phyloP scores from a whole-genome alignment of 73 alveolate species.

The Blepharisma japonicum region DNA sequence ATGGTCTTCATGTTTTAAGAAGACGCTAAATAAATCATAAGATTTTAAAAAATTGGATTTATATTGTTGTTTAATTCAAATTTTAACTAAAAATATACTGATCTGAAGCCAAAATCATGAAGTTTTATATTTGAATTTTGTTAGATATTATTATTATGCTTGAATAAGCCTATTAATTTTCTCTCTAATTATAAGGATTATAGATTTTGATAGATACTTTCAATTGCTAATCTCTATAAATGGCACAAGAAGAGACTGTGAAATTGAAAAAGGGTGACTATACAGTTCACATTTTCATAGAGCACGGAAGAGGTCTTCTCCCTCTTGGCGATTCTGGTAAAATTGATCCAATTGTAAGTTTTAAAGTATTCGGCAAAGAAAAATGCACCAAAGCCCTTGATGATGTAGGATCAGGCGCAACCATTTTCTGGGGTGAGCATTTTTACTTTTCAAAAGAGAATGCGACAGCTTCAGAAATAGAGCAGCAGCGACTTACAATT shows the following conservation, averaged over 20 bases:
- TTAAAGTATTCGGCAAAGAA: conserved; percentile 38
- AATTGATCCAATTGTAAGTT: conserved; percentile 59
- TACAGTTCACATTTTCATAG: conserved; percentile 59
- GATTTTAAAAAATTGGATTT: too few species aligned
- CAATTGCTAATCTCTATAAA: conserved; percentile 7
- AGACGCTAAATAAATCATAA: too few species aligned
- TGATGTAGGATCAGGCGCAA: conserved; percentile 48
- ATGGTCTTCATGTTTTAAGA: too few species aligned
- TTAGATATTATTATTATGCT: neutral
- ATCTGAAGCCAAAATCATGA: neutral
- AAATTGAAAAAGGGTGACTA: conserved; percentile 67
- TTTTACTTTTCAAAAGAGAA: conserved; percentile 59
- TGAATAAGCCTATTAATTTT: neutral
- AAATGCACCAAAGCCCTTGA: conserved; percentile 59
- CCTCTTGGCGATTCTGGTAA: conserved; percentile 41
- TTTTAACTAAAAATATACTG: too few species aligned
- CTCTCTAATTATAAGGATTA: neutral
- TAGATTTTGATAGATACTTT: neutral
- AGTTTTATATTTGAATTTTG: neutral
- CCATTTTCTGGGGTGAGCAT: conserved; percentile 64
- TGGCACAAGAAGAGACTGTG: conserved; percentile 35
- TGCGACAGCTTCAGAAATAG: conserved; percentile 42
- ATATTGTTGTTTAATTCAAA: too few species aligned
- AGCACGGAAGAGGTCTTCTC: conserved; percentile 46
- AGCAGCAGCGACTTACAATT: conserved; percentile 47